phyloP scores from a whole-genome alignment of 805 yeast genomes.

The Ogataea nitratoaversa region DNA sequence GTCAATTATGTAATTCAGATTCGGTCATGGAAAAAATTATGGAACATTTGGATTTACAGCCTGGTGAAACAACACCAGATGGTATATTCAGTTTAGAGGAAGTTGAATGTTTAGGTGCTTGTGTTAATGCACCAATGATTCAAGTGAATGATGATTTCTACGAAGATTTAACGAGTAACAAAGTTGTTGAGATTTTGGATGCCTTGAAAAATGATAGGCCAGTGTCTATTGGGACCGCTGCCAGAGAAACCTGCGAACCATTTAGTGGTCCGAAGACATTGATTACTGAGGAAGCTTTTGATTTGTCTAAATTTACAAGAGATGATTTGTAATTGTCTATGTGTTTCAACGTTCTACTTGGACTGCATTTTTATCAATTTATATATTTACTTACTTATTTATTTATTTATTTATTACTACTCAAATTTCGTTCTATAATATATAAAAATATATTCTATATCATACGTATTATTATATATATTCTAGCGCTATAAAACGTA shows the following conservation, averaged over 20 bases:
- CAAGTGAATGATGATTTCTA: constrained; percentile 79
- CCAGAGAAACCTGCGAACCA: constrained; percentile 76
- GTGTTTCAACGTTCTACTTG: no score
- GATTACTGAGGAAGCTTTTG: constrained; percentile 56
- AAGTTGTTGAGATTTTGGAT: constrained; percentile 55
- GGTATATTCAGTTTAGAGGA: constrained; percentile 76
- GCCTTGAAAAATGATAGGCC: constrained; percentile 60
- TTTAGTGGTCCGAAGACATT: constrained; percentile 63
- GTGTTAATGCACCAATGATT: constrained; percentile 88
- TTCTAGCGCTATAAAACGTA: no score
- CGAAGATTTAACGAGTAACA: constrained; percentile 75
- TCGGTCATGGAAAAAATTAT: constrained; percentile 69
- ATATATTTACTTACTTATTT: constrained; percentile 4
- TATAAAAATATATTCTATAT: no score
- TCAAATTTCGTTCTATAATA: no score
- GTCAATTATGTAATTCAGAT: constrained; percentile 81
- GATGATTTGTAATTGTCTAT: constrained; percentile 57
- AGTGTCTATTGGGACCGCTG: constrained; percentile 59
- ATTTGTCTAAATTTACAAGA: constrained; percentile 68
- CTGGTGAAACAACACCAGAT: constrained; percentile 76
- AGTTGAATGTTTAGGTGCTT: constrained; percentile 89
- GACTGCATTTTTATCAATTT: constrained; percentile 5
- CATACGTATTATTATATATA: no score
- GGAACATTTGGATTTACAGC: constrained; percentile 55
- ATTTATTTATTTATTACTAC: background rate